Conservation (phyloP, 225 moss, liverwort and hornwort species). For the Straminergon stramineum region DNA sequence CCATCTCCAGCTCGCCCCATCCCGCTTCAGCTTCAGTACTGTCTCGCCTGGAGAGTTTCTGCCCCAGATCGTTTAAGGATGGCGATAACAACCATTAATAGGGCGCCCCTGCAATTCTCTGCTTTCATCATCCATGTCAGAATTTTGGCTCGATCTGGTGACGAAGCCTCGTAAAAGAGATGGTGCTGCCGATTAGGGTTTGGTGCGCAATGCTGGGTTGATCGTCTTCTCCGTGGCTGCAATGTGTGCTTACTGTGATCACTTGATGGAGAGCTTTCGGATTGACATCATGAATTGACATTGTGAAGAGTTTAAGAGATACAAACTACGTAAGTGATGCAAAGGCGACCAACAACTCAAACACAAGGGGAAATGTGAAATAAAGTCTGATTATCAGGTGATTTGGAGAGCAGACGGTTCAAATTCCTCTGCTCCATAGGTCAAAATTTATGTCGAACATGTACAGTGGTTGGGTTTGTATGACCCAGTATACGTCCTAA, state of each 20-base stretch:
- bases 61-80: not conserved
- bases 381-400: not conserved
- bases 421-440: not conserved
- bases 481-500: not conserved
- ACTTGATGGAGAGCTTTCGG: not conserved
- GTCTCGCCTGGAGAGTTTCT: not conserved
- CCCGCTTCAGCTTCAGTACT: not conserved
- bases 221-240: not conserved
- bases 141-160: not conserved
- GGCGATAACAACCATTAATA: not conserved
- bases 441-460: conserved; percentile 1
- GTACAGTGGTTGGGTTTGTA: not conserved
- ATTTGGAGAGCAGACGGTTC: not conserved
- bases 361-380: not conserved
- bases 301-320: not conserved
- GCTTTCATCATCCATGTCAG: conserved; percentile 5
- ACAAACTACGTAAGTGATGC: not conserved
- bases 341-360: not conserved
- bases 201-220: not conserved
- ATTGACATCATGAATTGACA: not conserved
- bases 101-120: not conserved
- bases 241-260: not conserved
- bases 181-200: not conserved
- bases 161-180: not conserved
- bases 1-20: conserved; percentile 18